These are phyloP conservation scores for Podospora comata DNA, from an alignment of 495 filamentous ascomycete genomes.

Conservation along the genomic window DNA sequence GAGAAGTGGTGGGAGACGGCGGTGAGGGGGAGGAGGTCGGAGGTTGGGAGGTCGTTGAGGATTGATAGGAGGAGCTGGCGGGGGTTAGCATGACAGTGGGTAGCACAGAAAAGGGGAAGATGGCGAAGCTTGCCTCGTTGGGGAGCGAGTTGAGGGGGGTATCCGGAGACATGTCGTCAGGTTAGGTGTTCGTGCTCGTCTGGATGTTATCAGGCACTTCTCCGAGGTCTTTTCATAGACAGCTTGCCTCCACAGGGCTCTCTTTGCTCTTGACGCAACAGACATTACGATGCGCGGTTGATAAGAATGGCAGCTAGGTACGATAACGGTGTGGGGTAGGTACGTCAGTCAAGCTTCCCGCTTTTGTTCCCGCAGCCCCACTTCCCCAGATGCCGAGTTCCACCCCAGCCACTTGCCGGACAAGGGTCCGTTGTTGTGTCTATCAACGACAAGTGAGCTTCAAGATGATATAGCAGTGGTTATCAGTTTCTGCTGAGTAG, in stretches of 20 bases:
- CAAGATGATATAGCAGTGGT: neutral
- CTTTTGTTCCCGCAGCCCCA: neutral
- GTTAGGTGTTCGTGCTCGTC: too few relatives aligned
- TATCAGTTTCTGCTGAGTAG: neutral
- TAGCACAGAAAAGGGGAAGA: neutral
- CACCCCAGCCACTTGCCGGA: neutral
- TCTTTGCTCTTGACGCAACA: neutral
- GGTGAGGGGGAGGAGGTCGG: slow-evolving; percentile 57
- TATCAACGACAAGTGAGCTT: neutral
- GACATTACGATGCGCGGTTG: neutral
- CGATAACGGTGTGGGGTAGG: neutral
- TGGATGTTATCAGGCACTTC: neutral
- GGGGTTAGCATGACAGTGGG: neutral
- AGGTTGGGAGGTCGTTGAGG: slow-evolving; percentile 58
- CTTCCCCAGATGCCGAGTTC: neutral
- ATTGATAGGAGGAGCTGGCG: slow-evolving; percentile 64
- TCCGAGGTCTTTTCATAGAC: neutral
- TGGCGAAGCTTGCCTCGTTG: slow-evolving; percentile 31
- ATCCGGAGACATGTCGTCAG: slow-evolving; percentile 27
- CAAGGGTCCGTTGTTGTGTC: neutral
- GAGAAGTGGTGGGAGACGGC: slow-evolving; percentile 64
- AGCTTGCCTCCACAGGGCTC: neutral
- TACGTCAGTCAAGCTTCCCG: neutral
- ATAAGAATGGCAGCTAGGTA: neutral
- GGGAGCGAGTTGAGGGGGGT: slow-evolving; percentile 39